phyloP scores from a whole-genome alignment of 768 basidiomycete species.

The Grammothele lineata region DNA sequence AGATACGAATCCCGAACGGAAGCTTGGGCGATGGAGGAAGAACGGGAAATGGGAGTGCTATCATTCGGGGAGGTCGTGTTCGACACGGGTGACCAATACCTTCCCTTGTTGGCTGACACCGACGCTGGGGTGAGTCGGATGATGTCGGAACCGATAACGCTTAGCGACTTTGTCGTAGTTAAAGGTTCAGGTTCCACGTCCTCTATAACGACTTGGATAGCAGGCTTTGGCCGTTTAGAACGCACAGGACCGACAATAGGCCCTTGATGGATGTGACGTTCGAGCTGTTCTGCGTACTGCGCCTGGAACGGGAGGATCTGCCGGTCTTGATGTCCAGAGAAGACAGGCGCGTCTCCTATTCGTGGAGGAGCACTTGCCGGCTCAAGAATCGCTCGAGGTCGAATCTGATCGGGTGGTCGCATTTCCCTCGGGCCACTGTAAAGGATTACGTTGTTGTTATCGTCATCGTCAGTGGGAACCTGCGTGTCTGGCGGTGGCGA shows the following conservation, averaged over 20 bases:
- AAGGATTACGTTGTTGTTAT: too few relatives aligned
- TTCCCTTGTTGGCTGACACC: background rate
- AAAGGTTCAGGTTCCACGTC: background rate
- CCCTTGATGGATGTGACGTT: slow-evolving; percentile 13
- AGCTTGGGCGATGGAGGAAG: background rate
- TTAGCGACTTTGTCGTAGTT: slow-evolving; percentile 1
- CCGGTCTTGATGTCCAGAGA: slow-evolving; percentile 5
- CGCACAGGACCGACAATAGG: slow-evolving; percentile 11
- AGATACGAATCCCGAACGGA: slow-evolving; percentile 3
- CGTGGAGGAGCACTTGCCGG: slow-evolving; percentile 18
- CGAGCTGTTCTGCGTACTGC: slow-evolving; percentile 17
- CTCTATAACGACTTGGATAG: too few relatives aligned
- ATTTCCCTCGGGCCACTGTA: too few relatives aligned
- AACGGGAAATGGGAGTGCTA: background rate
- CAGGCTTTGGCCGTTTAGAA: background rate
- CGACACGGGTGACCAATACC: slow-evolving; percentile 10
- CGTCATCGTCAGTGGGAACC: background rate
- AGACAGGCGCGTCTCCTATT: slow-evolving; percentile 4
- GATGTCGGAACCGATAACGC: slow-evolving; percentile 29
- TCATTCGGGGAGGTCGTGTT: slow-evolving; percentile 7
- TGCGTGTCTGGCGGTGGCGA: too few relatives aligned
- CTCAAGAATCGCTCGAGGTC: too few relatives aligned
- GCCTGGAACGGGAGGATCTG: slow-evolving; percentile 23
- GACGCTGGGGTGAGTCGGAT: slow-evolving; percentile 15
- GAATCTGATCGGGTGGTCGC: too few relatives aligned